phyloP scores from a whole-genome alignment of 208 protist species.

The Trichomonas gallinae region DNA sequence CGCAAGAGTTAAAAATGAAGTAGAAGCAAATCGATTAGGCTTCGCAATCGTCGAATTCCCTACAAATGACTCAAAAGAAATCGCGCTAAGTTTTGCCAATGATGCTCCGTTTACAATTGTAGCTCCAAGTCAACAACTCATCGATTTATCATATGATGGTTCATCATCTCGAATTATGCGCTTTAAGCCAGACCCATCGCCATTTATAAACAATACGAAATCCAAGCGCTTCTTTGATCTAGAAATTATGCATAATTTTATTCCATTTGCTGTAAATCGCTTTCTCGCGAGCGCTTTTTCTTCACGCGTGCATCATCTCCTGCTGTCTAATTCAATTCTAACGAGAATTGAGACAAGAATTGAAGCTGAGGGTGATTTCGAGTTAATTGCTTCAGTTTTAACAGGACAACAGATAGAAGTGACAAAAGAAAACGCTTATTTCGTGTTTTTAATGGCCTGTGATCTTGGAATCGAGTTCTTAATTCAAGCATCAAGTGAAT shows the following conservation, averaged over 20 bases:
- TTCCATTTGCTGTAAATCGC: neutral
- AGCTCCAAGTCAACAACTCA: neutral
- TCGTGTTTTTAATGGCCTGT: neutral
- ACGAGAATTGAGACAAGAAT: neutral
- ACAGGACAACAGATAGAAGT: neutral
- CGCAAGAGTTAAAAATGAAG: neutral
- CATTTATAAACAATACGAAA: no score
- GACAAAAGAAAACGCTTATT: neutral
- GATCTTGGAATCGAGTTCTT: neutral
- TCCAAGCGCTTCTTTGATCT: neutral
- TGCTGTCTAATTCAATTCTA: neutral
- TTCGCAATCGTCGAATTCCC: neutral
- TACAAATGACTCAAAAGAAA: neutral
- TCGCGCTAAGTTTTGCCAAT: neutral
- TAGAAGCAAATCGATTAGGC: neutral
- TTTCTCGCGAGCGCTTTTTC: neutral
- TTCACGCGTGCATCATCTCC: neutral
- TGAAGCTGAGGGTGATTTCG: neutral
- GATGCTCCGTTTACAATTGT: neutral
- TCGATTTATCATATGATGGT: neutral
- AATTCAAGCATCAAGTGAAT: neutral
- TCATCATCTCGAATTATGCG: neutral
- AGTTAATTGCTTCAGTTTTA: neutral
- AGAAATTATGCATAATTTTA: neutral
- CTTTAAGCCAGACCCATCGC: neutral